Evolutionary conservation across 2,329 filamentous ascomycete species (phyloP), one percentile per base, ranked within the genome.

Genomic region (Neodidymelliopsis sp.): DNA sequence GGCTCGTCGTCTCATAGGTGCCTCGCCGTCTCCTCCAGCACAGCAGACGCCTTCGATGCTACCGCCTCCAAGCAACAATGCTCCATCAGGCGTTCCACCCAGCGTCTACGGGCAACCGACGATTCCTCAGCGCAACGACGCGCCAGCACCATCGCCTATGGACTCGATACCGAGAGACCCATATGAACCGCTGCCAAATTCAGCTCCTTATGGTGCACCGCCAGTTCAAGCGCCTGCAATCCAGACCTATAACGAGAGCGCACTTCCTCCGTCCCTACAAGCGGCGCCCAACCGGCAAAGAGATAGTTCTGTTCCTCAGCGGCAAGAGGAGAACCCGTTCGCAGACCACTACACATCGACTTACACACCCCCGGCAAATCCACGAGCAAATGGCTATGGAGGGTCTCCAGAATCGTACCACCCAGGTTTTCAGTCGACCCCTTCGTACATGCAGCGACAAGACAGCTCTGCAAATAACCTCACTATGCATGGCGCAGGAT

Each of bases 1-100:
- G 53, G 84, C 84, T 7, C 77, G 84, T 34, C 78, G 80, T 38
- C 65, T 71, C 3, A 57, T 71, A 13, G 74, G 73, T 10, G 49
- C 42, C 12, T 51, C 60, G 16, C 63, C 59, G 33, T 60, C 65
- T 9, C 60, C 64, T 5, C 61, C 65, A 7, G 50, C 56, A 4
- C 46, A 54, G 13, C 59, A 57, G 19, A 29, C 23, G 11, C 40
- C 47, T 28, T 29, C 39, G 4, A 24, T 18, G n/a, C n/a, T n/a
- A 24, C 34, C 29, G 12, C 41, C 41, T 18, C 24, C 25, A 1
- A n/a, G 54, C 28, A 54, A 43, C 34, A 49, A 38, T 8, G 29
- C 50, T 13, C 53, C 59, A 7, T 35, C 59, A 7, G 48, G 56
- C 13, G 53, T 56, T 9, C 63, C 63, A 24, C 37, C 53, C 13